phyloP scores from a whole-genome alignment of 495 filamentous ascomycete genomes.

The Podospora bellae-mahoneyi region DNA sequence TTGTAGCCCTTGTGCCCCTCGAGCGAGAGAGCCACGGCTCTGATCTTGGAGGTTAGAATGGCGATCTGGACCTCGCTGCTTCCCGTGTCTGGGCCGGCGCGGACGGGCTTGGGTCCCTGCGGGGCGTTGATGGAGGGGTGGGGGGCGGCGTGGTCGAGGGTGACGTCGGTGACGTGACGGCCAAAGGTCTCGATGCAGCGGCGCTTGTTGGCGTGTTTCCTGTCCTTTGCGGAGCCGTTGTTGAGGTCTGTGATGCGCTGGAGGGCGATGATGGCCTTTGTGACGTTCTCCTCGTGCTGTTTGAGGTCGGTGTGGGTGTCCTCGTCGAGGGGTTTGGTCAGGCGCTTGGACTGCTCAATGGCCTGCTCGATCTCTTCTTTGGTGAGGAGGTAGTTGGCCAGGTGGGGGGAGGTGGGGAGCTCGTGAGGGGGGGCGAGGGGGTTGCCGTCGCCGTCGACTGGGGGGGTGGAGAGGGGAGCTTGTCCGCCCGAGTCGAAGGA shows the following conservation, averaged over 20 bases:
- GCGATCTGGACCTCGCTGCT: conserved; percentile 94
- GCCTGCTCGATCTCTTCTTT: conserved; percentile 60
- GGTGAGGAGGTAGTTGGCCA: conserved; percentile 72
- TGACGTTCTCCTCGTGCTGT: conserved; percentile 45
- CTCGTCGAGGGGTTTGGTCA: conserved; percentile 56
- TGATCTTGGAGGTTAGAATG: conserved; percentile 93
- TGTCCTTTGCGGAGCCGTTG: conserved; percentile 72
- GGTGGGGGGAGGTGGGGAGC: conserved; percentile 44
- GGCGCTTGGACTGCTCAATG: conserved; percentile 57
- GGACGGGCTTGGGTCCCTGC: conserved; percentile 52
- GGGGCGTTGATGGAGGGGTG: conserved; percentile 39
- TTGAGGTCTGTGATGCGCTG: conserved; percentile 68
- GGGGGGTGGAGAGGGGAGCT: conserved; percentile 30
- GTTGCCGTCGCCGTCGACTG: conserved; percentile 37
- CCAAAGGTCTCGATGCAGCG: conserved; percentile 86
- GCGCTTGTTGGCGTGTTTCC: conserved; percentile 71
- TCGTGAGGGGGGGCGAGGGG: conserved; percentile 31
- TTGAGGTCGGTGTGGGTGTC: conserved; percentile 25
- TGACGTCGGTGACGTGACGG: conserved; percentile 79
- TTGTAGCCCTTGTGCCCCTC: conserved; percentile 52
- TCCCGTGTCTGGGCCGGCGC: conserved; percentile 86
- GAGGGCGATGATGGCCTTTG: conserved; percentile 62
- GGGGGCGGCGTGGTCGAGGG: conserved; percentile 52
- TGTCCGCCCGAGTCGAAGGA: conserved; percentile 65
- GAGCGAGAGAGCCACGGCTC: conserved; percentile 65